A percentile compares a stretch with the other conserved stretches of the same genome.
These are phyloP conservation scores for Kluyveromyces aestuarii DNA, from an alignment of 805 yeast genomes.

Conservation along the genomic window DNA sequence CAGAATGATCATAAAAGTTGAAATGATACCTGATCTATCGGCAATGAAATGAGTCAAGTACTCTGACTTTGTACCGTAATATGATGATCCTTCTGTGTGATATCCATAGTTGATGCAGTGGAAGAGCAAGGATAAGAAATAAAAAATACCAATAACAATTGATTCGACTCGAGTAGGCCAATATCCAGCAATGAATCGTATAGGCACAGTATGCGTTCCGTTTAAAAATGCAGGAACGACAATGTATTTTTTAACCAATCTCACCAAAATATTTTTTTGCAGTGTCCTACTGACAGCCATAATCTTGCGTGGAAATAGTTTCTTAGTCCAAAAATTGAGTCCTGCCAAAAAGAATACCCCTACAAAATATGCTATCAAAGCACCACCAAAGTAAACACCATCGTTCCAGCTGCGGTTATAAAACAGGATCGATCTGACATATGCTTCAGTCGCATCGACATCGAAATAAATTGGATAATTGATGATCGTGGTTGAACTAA, in stretches of 20 bases:
- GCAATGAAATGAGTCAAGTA: constrained; percentile 25
- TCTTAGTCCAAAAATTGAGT: constrained; percentile 33
- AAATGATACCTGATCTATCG: constrained; percentile 39
- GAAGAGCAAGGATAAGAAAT: constrained; percentile 10
- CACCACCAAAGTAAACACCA: constrained; percentile 40
- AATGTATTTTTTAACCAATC: constrained; percentile 11
- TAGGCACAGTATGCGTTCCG: constrained; percentile 7
- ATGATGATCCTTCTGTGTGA: not conserved
- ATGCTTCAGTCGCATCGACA: constrained; percentile 19
- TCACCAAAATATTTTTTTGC: constrained; percentile 3
- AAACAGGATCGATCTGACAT: constrained; percentile 22
- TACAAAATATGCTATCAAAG: constrained; percentile 41
- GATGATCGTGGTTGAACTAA: constrained; percentile 27
- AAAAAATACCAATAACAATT: constrained; percentile 11
- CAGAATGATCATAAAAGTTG: constrained; percentile 40
- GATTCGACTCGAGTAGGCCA: constrained; percentile 17
- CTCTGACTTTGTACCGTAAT: not conserved
- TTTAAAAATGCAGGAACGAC: constrained; percentile 13
- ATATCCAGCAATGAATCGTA: constrained; percentile 7
- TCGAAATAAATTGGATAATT: constrained; percentile 31
- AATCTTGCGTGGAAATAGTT: constrained; percentile 32
- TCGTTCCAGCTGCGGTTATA: constrained; percentile 28
- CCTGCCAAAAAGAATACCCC: constrained; percentile 34
- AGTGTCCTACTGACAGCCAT: constrained; percentile 24
- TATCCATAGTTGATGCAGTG: constrained; percentile 10